Percentiles rank a stretch among this genome's conserved stretches.
phyloP scores from a whole-genome alignment of 1,284 basidiomycete species.

The Sanghuangporus baumii region DNA sequence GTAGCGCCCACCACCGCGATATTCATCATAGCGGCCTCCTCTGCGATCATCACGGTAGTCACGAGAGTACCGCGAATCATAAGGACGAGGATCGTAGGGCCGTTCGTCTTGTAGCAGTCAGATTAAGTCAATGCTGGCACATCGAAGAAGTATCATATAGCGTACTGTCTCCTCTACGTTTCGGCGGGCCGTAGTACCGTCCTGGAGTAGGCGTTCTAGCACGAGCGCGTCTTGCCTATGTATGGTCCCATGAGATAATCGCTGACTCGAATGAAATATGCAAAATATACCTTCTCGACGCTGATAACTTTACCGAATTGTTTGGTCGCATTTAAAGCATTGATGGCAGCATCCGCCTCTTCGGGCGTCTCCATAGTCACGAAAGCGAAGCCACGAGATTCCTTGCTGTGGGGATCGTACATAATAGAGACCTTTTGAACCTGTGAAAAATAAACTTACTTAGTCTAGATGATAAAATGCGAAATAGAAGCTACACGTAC shows the following conservation, averaged over 20 bases:
- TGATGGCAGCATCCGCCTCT: conserved; percentile 88
- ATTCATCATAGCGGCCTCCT: conserved; percentile 43
- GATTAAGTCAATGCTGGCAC: background rate
- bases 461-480: background rate
- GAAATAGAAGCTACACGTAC: conserved; percentile 42
- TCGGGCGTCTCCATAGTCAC: conserved; percentile 89
- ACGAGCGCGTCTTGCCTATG: conserved; percentile 85
- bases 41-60: conserved; percentile 32
- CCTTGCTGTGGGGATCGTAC: conserved; percentile 94
- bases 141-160: conserved; percentile 5
- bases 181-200: conserved; percentile 88
- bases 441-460: conserved; percentile 32
- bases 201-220: conserved; percentile 95
- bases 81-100: conserved; percentile 75
- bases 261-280: conserved; percentile 2
- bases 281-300: conserved; percentile 71
- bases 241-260: background rate
- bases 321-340: conserved; percentile 77
- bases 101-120: conserved; percentile 49
- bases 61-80: conserved; percentile 71
- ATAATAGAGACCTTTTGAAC: conserved; percentile 90
- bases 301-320: conserved; percentile 81
- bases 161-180: conserved; percentile 55
- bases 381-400: conserved; percentile 96
- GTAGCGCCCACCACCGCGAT: conserved; percentile 32